These are phyloP conservation scores for Ogataea angusta DNA, from an alignment of 805 yeast genomes.

Conservation along the genomic window DNA sequence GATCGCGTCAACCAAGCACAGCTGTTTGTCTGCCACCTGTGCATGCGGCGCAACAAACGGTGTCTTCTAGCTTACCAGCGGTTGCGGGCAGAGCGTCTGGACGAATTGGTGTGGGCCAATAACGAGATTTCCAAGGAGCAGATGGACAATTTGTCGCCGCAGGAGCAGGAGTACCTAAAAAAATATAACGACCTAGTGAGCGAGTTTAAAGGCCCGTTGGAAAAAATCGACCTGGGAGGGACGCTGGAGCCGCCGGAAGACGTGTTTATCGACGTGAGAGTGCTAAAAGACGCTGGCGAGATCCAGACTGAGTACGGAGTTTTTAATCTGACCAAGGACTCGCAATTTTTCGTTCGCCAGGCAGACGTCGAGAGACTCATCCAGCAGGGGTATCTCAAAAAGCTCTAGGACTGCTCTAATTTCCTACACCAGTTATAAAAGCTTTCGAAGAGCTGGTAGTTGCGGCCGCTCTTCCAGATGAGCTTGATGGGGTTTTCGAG, in stretches of 20 bases:
- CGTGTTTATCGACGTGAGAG: conserved; percentile 91
- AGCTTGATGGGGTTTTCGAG: conserved; percentile 1
- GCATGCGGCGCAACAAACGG: conserved; percentile 85
- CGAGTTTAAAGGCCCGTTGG: conserved; percentile 72
- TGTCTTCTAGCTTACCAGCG: conserved; percentile 83
- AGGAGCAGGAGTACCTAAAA: conserved; percentile 76
- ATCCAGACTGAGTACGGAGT: conserved; percentile 97
- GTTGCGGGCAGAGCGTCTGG: conserved; percentile 64
- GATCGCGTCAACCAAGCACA: conserved; percentile 57
- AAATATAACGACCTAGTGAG: conserved; percentile 68
- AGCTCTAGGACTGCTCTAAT: conserved; percentile 25
- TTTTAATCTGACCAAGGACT: conserved; percentile 85
- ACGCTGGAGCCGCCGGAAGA: conserved; percentile 88
- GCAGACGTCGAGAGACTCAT: conserved; percentile 91
- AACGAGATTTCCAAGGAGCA: conserved; percentile 42
- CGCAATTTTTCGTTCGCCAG: conserved; percentile 91
- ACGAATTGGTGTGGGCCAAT: conserved; percentile 68
- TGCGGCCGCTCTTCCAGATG: conserved; percentile 27
- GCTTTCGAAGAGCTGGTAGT: conserved; percentile 30
- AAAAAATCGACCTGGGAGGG: conserved; percentile 85
- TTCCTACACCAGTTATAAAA: conserved; percentile 25
- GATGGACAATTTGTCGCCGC: conserved; percentile 58
- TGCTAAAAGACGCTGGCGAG: conserved; percentile 91
- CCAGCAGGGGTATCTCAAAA: conserved; percentile 90
- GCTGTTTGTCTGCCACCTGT: conserved; percentile 64